These are phyloP conservation scores for Craterostigma plantagineum DNA, from an alignment of 257 asterid species.

Conservation along the genomic window DNA sequence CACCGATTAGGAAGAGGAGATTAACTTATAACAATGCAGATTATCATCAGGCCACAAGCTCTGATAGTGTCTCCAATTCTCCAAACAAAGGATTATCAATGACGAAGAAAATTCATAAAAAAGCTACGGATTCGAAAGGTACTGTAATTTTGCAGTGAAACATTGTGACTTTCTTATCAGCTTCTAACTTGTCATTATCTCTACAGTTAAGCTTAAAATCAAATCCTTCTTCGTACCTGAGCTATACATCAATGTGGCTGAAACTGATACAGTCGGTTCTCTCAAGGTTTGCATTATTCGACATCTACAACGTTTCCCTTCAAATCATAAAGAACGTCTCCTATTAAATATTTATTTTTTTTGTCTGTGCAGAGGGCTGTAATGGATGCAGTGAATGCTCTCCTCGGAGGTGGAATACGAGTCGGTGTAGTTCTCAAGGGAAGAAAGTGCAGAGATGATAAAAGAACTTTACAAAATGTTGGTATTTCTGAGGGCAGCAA, in stretches of 20 bases:
- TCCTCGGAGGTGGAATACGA: constrained; percentile 48
- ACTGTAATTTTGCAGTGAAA: constrained; percentile 6
- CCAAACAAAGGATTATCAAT: constrained; percentile 33
- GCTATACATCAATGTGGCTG: constrained; percentile 85
- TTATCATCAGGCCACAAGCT: constrained; percentile 43
- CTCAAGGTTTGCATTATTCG: constrained; percentile 51
- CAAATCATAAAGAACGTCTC: too few relatives aligned
- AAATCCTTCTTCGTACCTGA: constrained; percentile 94
- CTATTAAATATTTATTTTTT: constrained; percentile 8
- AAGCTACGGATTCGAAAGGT: constrained; percentile 46
- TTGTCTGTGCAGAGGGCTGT: constrained; percentile 36
- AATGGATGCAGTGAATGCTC: constrained; percentile 52
- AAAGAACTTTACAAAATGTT: constrained; percentile 52
- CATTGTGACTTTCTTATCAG: too few relatives aligned
- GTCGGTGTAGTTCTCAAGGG: constrained; percentile 66
- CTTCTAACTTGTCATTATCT: too few relatives aligned
- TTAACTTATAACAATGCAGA: constrained; percentile 26
- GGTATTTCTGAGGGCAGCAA: constrained; percentile 39
- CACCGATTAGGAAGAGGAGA: constrained; percentile 61
- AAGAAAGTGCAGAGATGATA: constrained; percentile 57
- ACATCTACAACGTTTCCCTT: constrained; percentile 2
- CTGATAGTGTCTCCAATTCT: constrained; percentile 41
- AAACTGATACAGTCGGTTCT: constrained; percentile 75
- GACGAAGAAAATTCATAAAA: constrained; percentile 25
- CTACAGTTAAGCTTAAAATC: constrained; percentile 70